phyloP scores from a whole-genome alignment of 305 asterid genomes.

The Fraxinus greggii region DNA sequence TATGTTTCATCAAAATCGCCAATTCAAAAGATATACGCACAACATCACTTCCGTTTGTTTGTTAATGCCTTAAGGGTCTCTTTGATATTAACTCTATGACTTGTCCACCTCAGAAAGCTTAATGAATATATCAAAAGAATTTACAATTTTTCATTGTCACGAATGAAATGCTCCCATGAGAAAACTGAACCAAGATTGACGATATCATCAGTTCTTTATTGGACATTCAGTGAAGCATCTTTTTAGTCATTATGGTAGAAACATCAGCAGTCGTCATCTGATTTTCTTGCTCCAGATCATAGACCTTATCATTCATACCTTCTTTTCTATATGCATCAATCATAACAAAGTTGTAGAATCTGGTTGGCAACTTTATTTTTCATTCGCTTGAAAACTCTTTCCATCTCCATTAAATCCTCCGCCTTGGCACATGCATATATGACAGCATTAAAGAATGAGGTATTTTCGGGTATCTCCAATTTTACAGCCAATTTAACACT shows the following conservation, averaged over 20 bases:
- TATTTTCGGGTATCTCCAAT: slow-evolving; percentile 80
- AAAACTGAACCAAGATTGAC: background rate
- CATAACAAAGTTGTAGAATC: slow-evolving; percentile 68
- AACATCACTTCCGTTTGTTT: background rate
- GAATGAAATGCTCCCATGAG: background rate
- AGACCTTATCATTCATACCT: slow-evolving; percentile 76
- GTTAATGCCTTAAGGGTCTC: slow-evolving; percentile 7
- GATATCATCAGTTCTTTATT: slow-evolving; percentile 14
- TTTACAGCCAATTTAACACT: slow-evolving; percentile 70
- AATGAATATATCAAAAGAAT: background rate
- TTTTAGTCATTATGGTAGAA: slow-evolving; percentile 29
- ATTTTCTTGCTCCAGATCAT: slow-evolving; percentile 70
- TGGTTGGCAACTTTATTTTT: slow-evolving; percentile 57
- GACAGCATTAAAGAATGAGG: slow-evolving; percentile 75
- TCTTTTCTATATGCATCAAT: slow-evolving; percentile 75
- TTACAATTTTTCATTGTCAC: background rate
- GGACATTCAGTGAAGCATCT: slow-evolving; percentile 24
- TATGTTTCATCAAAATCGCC: slow-evolving; percentile 12
- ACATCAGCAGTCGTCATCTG: slow-evolving; percentile 27
- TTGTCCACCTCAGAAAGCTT: background rate
- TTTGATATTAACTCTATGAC: background rate
- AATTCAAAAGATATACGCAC: background rate
- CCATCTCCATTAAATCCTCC: slow-evolving; percentile 89
- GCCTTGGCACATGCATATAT: slow-evolving; percentile 81
- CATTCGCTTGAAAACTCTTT: slow-evolving; percentile 82